Evolutionary conservation across 441 rosid species (phyloP).

Genomic region (Capsella rubella): DNA sequence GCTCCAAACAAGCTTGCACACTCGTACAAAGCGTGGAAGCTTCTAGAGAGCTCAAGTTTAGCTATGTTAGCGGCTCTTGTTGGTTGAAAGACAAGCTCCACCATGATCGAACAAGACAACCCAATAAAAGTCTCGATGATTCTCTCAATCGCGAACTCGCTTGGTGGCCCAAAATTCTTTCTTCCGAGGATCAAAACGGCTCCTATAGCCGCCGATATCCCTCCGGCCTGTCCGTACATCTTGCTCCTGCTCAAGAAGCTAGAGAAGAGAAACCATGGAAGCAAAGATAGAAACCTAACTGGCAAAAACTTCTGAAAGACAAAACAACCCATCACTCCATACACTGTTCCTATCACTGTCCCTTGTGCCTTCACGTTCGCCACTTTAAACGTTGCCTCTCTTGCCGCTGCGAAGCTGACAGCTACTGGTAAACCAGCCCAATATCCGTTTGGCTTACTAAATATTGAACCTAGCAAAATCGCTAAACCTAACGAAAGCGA

Average conservation of each 20-base stretch:
- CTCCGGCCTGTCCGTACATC: constrained; percentile 90
- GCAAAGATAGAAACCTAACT: constrained; percentile 70
- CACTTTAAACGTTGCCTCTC: constrained; percentile 80
- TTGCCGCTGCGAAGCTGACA: constrained; percentile 59
- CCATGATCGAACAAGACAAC: constrained; percentile 66
- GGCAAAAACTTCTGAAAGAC: constrained; percentile 68
- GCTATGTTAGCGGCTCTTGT: constrained; percentile 76
- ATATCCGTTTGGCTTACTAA: constrained; percentile 70
- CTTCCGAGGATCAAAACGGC: constrained; percentile 82
- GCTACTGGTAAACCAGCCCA: constrained; percentile 91
- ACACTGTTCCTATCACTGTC: constrained; percentile 85
- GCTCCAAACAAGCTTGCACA: constrained; percentile 54
- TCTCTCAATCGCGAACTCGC: constrained; percentile 85
- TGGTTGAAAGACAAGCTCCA: constrained; percentile 68
- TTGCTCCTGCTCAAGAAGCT: constrained; percentile 68
- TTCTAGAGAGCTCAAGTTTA: constrained; percentile 56
- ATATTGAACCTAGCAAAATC: constrained; percentile 62
- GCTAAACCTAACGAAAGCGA: constrained; percentile 80
- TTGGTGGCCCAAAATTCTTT: constrained; percentile 70
- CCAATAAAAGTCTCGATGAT: constrained; percentile 85
- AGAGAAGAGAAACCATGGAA: constrained; percentile 85
- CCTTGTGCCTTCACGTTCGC: constrained; percentile 91
- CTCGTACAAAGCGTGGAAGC: constrained; percentile 52
- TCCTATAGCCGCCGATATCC: constrained; percentile 79
- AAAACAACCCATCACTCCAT: constrained; percentile 83